Evolutionary conservation across 345 rosid species (phyloP).

Genomic region (Citrus cavaleriei): DNA sequence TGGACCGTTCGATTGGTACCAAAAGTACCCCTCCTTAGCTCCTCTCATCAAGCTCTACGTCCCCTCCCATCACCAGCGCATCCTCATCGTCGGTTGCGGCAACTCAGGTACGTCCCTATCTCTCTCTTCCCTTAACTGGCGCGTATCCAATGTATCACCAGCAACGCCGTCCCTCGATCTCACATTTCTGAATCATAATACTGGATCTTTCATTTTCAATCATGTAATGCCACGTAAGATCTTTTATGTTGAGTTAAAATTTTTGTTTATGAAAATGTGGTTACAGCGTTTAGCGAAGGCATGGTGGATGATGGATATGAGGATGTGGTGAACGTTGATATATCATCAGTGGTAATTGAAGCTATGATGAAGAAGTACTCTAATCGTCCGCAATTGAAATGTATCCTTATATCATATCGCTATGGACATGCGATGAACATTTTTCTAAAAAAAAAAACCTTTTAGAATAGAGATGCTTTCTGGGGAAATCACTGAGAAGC

Average conservation of each 20-base stretch:
- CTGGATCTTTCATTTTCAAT: not conserved
- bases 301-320: constrained; percentile 81
- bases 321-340: constrained; percentile 72
- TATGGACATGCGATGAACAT: not conserved
- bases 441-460: not conserved
- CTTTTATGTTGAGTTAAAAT: not conserved
- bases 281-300: constrained; percentile 69
- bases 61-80: constrained; percentile 46
- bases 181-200: not conserved
- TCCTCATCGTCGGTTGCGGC: constrained; percentile 85
- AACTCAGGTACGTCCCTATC: constrained; percentile 56
- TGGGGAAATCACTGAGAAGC: too few species aligned
- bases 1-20: constrained; percentile 89
- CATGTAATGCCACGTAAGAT: not conserved
- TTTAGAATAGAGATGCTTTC: not conserved
- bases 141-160: not conserved
- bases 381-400: constrained; percentile 59
- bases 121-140: not conserved
- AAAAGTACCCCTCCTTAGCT: constrained; percentile 69
- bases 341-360: constrained; percentile 70
- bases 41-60: constrained; percentile 75
- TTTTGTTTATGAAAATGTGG: not conserved
- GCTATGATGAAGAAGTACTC: constrained; percentile 61
- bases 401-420: constrained; percentile 45
- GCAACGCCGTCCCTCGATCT: not conserved